Evolutionary conservation across 305 asterid species (phyloP).

Genomic region (Fraxinus albicans): DNA sequence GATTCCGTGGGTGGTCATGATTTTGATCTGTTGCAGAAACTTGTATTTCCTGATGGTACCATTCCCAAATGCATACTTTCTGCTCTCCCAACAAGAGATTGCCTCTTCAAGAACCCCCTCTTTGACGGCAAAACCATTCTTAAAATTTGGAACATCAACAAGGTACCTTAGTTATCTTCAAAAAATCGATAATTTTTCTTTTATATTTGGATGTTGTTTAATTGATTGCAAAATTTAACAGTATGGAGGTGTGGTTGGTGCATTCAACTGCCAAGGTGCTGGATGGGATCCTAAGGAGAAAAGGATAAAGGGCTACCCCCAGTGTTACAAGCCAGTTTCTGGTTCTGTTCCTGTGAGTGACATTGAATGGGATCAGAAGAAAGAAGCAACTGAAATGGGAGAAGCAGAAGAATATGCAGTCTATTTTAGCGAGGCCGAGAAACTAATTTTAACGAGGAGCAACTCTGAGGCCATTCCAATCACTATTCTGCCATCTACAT

Average conservation of each 20-base stretch:
- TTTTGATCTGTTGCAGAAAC: constrained; percentile 55
- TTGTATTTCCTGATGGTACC: constrained; percentile 65
- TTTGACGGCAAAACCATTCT: constrained; percentile 67
- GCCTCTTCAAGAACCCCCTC: constrained; percentile 81
- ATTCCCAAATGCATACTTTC: constrained; percentile 68
- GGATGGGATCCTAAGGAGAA: constrained; percentile 80
- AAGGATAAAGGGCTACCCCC: constrained; percentile 63
- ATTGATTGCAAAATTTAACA: constrained; percentile 8
- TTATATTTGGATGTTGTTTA: neutral
- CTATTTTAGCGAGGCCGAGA: constrained; percentile 47
- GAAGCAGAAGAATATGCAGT: constrained; percentile 64
- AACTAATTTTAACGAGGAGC: constrained; percentile 30
- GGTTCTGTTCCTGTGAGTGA: constrained; percentile 46
- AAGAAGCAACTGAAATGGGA: constrained; percentile 44
- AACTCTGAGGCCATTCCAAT: constrained; percentile 39
- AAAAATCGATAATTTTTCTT: neutral
- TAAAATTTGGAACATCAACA: constrained; percentile 82
- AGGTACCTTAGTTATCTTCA: constrained; percentile 33
- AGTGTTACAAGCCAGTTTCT: constrained; percentile 58
- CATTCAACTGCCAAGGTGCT: constrained; percentile 89
- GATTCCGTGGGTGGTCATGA: constrained; percentile 79
- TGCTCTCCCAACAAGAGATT: constrained; percentile 85
- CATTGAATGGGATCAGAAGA: constrained; percentile 64
- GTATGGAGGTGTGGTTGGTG: constrained; percentile 83
- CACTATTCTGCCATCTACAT: constrained; percentile 51